Conservation (phyloP, 306 rosid genomes). For the Oxytropis ochrocephala region DNA sequence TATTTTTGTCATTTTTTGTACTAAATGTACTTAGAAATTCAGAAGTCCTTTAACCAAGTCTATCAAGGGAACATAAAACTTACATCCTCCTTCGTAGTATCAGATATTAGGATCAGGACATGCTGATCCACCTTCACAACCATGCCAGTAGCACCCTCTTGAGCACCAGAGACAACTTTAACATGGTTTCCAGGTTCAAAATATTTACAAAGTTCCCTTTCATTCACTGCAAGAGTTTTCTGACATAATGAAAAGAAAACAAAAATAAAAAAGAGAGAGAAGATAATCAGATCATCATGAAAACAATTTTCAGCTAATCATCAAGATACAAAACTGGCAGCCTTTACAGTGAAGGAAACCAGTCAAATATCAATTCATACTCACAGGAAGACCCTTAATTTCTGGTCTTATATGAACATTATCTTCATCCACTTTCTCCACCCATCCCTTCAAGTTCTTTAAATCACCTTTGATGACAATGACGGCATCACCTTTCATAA, state of each 20-base stretch:
- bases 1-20: constrained; percentile 15
- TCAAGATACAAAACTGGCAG: neutral
- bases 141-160: constrained; percentile 99
- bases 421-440: constrained; percentile 93
- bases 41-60: neutral
- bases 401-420: constrained; percentile 89
- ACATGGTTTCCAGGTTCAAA: constrained; percentile 98
- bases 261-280: neutral
- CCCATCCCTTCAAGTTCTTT: constrained; percentile 91
- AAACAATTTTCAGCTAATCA: constrained; percentile 9
- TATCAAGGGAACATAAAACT: constrained; percentile 25
- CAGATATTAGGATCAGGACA: constrained; percentile 87
- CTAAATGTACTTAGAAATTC: neutral
- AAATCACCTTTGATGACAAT: constrained; percentile 87
- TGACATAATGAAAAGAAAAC: constrained; percentile 8
- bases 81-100: constrained; percentile 95
- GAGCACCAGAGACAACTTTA: constrained; percentile 89
- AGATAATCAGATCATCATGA: neutral
- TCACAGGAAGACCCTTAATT: constrained; percentile 83
- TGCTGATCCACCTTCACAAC: constrained; percentile 97
- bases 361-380: constrained; percentile 18
- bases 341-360: neutral
- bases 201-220: constrained; percentile 89
- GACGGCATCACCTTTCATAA: constrained; percentile 96
- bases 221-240: constrained; percentile 83